Conservation (phyloP, 1,284 basidiomycete genomes). For the Pseudozyma thailandica region DNA sequence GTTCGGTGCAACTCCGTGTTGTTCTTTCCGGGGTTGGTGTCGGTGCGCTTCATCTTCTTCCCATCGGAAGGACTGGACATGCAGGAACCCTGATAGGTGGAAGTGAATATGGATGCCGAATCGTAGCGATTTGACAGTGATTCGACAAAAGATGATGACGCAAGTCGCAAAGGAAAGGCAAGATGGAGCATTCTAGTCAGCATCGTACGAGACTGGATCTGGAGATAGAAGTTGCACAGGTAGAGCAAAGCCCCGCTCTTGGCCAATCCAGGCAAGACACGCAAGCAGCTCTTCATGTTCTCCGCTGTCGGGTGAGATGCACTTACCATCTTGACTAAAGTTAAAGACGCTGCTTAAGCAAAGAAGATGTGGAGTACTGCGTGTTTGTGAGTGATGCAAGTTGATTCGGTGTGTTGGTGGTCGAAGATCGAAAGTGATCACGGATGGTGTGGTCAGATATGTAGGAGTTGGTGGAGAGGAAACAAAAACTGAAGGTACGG, state of each 20-base stretch:
- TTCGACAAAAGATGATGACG: too few species aligned
- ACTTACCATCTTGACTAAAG: constrained; percentile 36
- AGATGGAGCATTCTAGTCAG: too few species aligned
- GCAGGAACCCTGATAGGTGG: constrained; percentile 52
- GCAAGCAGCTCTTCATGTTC: background rate
- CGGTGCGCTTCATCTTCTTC: constrained; percentile 66
- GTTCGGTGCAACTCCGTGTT: constrained; percentile 67
- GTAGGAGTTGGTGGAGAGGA: constrained; percentile 6
- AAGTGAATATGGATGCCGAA: background rate
- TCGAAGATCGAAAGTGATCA: constrained; percentile 4
- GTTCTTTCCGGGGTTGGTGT: constrained; percentile 62
- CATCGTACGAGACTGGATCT: too few species aligned
- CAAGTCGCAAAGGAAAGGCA: too few species aligned
- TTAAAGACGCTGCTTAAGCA: constrained; percentile 5
- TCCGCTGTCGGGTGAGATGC: background rate
- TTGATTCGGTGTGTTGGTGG: constrained; percentile 1
- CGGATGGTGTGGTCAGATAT: background rate
- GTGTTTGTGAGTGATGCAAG: constrained; percentile 9
- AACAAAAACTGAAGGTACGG: background rate
- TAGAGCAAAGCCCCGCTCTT: too few species aligned
- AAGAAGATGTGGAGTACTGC: background rate
- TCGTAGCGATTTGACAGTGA: background rate
- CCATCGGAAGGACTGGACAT: constrained; percentile 58
- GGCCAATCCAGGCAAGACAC: too few species aligned
- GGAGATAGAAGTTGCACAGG: too few species aligned